Percentiles rank a stretch among this genome's conserved stretches.
phyloP scores from a whole-genome alignment of 345 rosid species.

The Lumnitzera littorea region DNA sequence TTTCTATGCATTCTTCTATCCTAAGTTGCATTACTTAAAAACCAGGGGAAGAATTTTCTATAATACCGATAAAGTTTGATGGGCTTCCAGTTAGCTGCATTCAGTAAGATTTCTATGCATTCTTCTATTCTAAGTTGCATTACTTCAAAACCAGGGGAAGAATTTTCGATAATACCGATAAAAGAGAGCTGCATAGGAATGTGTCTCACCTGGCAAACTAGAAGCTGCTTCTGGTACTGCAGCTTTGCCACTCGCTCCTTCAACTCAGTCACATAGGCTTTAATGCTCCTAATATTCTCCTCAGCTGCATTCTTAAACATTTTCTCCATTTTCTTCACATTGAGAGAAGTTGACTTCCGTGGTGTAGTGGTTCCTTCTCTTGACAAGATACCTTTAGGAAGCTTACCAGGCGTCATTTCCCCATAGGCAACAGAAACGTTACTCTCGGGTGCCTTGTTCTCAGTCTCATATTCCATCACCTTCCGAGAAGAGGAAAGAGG shows the following conservation, averaged over 20 bases:
- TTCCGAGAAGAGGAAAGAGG: conserved; percentile 63
- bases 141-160: too few species aligned
- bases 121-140: too few species aligned
- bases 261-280: conserved; percentile 74
- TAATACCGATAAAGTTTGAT: too few species aligned
- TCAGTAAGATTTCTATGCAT: too few species aligned
- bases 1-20: too few species aligned
- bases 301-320: conserved; percentile 97
- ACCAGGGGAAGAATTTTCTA: too few species aligned
- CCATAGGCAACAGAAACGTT: conserved; percentile 19
- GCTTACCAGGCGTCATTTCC: conserved; percentile 18
- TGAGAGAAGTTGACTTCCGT: conserved; percentile 56
- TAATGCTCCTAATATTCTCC: conserved; percentile 79
- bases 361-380: conserved; percentile 59
- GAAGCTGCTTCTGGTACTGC: conserved; percentile 94
- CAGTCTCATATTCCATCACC: conserved; percentile 39
- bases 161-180: too few species aligned
- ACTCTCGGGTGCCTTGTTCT: conserved; percentile 70
- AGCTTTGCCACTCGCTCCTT: conserved; percentile 96
- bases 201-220: conserved; percentile 79
- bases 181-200: not conserved
- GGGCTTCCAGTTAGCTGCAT: too few species aligned
- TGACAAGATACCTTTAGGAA: conserved; percentile 27
- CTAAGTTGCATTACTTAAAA: too few species aligned
- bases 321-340: conserved; percentile 86